Percentiles rank a stretch among this genome's conserved stretches.
Evolutionary conservation across 2,329 filamentous ascomycete species (phyloP).

Genomic region (Ascochyta fabae): DNA sequence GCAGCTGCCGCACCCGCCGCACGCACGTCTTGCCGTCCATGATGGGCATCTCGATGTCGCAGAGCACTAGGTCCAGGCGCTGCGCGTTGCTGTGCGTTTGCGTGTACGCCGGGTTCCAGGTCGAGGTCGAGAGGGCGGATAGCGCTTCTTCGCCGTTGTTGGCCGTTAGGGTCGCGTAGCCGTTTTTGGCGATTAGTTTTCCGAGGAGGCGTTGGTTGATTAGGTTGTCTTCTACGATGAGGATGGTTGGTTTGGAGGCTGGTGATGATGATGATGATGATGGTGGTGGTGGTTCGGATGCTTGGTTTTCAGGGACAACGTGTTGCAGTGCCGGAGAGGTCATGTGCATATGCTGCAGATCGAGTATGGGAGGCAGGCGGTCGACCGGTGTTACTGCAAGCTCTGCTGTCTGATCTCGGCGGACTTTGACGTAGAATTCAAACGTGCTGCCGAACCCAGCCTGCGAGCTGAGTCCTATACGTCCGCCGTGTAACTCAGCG

Average conservation of each 20-base stretch:
- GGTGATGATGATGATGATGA: too few species aligned
- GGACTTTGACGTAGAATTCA: conserved; percentile 30
- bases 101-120: conserved; percentile 1
- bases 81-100: background rate
- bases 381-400: background rate
- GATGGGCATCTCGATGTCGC: conserved; percentile 44
- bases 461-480: conserved; percentile 30
- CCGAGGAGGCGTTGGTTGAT: conserved; percentile 40
- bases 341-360: background rate
- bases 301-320: background rate
- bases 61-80: conserved; percentile 16
- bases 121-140: conserved; percentile 16
- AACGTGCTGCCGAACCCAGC: conserved; percentile 33
- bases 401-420: conserved; percentile 7
- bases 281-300: background rate
- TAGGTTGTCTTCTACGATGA: conserved; percentile 44
- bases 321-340: conserved; percentile 11
- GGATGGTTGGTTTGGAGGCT: conserved; percentile 20
- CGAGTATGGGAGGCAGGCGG: background rate
- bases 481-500: conserved; percentile 35
- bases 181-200: conserved; percentile 32
- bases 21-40: conserved; percentile 32
- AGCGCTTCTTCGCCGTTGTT: conserved; percentile 42
- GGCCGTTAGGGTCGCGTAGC: conserved; percentile 31
- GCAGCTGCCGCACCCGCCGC: conserved; percentile 26